phyloP scores from a whole-genome alignment of 2,329 filamentous ascomycete species.

The Alternaria dauci region DNA sequence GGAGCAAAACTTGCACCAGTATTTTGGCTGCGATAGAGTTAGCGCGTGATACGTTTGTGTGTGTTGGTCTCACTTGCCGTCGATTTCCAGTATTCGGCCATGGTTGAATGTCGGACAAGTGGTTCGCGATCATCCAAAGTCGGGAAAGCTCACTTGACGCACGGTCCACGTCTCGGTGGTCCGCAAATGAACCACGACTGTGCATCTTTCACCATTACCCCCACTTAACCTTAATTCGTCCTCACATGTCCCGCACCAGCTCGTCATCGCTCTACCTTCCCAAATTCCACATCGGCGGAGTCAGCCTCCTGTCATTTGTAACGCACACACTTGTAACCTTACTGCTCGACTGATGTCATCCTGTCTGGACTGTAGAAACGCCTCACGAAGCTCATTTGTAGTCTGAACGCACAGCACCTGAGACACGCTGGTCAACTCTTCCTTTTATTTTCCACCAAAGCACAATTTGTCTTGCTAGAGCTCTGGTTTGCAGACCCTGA shows the following conservation, averaged over 20 bases:
- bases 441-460: neutral
- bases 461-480: neutral
- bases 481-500: constrained; percentile 7
- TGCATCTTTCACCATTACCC: neutral
- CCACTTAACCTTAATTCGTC: neutral
- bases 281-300: neutral
- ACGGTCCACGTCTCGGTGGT: constrained; percentile 13
- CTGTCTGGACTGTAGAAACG: neutral
- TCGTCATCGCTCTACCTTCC: neutral
- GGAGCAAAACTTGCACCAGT: constrained; percentile 98
- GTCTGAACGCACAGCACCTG: neutral
- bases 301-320: neutral
- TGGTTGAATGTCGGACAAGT: constrained; percentile 49
- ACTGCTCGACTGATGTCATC: neutral
- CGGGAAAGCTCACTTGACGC: constrained; percentile 2
- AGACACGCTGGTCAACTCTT: neutral
- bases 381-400: neutral
- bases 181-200: constrained; percentile 6
- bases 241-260: neutral
- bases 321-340: neutral
- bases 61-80: constrained; percentile 62
- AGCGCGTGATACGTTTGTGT: constrained; percentile 4
- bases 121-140: constrained; percentile 4
- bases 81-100: constrained; percentile 99
- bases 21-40: constrained; percentile 68